phyloP scores from a whole-genome alignment of 116 monocot species.

The Papilionanthe hybrid region DNA sequence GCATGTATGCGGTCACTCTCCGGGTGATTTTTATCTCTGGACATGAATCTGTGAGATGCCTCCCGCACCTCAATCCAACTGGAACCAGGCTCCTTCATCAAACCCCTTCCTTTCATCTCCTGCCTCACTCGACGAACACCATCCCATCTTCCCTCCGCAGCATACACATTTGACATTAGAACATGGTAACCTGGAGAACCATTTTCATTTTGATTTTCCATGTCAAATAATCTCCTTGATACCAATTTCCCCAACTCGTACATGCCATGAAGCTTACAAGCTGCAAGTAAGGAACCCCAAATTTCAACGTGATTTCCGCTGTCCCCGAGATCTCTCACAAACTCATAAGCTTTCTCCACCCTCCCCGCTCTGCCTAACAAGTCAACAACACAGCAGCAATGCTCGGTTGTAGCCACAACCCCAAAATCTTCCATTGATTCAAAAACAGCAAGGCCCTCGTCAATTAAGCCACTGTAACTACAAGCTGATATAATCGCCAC shows the following conservation, averaged over 20 bases:
- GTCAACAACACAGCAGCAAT: constrained; percentile 83
- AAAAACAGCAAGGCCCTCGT: constrained; percentile 71
- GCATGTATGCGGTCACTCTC: constrained; percentile 39
- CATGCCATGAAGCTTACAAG: constrained; percentile 71
- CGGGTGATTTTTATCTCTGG: constrained; percentile 34
- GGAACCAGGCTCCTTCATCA: constrained; percentile 70
- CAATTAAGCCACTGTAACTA: constrained; percentile 74
- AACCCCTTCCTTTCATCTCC: constrained; percentile 65
- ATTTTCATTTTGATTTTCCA: constrained; percentile 29
- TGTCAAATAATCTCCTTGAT: constrained; percentile 50
- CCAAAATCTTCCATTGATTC: constrained; percentile 59
- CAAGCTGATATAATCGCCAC: constrained; percentile 81
- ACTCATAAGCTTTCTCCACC: constrained; percentile 80
- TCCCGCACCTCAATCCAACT: constrained; percentile 66
- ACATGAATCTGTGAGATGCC: constrained; percentile 47
- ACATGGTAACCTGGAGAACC: constrained; percentile 61
- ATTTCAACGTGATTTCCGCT: constrained; percentile 42
- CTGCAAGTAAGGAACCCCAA: constrained; percentile 88
- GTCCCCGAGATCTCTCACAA: constrained; percentile 48
- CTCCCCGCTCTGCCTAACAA: constrained; percentile 85
- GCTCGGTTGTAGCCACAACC: constrained; percentile 53
- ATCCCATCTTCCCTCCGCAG: constrained; percentile 68
- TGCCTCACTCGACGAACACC: constrained; percentile 60
- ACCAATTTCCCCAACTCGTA: constrained; percentile 61
- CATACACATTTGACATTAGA: constrained; percentile 72